A percentile compares a stretch with the other conserved stretches of the same genome.
These are phyloP conservation scores for Graphilbum sp. DNA, from an alignment of 2,329 filamentous ascomycete genomes.

Conservation along the genomic window DNA sequence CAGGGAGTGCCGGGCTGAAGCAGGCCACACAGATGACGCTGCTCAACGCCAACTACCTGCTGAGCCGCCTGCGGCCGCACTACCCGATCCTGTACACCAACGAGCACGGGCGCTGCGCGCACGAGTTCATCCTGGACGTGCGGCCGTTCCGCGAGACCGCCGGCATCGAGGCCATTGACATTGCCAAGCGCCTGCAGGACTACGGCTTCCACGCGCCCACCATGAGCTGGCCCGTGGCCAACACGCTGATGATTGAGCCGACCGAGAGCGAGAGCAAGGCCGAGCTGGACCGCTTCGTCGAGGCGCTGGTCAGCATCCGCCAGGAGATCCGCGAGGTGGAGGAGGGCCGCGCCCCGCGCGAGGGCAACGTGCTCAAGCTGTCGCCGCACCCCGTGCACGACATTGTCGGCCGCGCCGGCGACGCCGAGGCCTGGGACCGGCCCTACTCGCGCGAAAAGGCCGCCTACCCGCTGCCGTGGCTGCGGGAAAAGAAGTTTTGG, in stretches of 20 bases:
- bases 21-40: conserved; percentile 83
- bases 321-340: conserved; percentile 73
- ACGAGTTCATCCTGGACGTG: conserved; percentile 91
- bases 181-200: conserved; percentile 91
- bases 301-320: conserved; percentile 76
- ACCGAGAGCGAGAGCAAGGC: conserved; percentile 86
- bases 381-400: conserved; percentile 75
- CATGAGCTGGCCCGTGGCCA: conserved; percentile 91
- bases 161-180: conserved; percentile 81
- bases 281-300: conserved; percentile 85
- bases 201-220: conserved; percentile 96
- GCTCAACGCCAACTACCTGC: conserved; percentile 96
- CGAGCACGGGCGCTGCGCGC: conserved; percentile 69
- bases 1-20: conserved; percentile 54
- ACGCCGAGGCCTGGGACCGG: conserved; percentile 55
- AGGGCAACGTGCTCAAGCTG: conserved; percentile 77
- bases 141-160: conserved; percentile 70
- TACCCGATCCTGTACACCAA: conserved; percentile 94
- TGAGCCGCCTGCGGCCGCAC: conserved; percentile 69
- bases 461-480: conserved; percentile 67
- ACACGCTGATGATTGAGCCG: conserved; percentile 96
- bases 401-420: conserved; percentile 38
- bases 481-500: conserved; percentile 97
- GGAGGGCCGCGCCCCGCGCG: conserved; percentile 55
- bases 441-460: conserved; percentile 67